phyloP scores from a whole-genome alignment of 202 grass and related monocot genomes.

The Musa balbisiana region DNA sequence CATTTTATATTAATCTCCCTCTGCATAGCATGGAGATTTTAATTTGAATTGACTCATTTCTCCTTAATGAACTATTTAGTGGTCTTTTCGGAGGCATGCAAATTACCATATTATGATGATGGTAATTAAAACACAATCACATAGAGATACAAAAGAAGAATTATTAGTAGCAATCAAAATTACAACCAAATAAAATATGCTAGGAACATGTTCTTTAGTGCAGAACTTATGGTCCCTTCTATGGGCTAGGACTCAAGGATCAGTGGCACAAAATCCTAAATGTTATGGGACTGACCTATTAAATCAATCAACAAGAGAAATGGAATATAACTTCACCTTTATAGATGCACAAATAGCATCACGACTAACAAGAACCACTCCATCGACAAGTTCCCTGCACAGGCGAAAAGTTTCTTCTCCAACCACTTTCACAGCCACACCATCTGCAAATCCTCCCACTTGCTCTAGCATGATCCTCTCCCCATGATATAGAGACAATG shows the following conservation, averaged over 20 bases:
- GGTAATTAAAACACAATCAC: too few relatives aligned
- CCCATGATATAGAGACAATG: slow-evolving; percentile 78
- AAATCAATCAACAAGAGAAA: neutral
- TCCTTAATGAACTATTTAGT: neutral
- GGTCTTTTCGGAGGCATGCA: too few relatives aligned
- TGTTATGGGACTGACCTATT: neutral
- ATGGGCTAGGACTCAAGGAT: neutral
- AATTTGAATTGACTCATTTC: too few relatives aligned
- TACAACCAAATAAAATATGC: neutral
- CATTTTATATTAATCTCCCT: too few relatives aligned
- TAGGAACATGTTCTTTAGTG: neutral
- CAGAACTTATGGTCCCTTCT: neutral
- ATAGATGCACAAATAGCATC: slow-evolving; percentile 99
- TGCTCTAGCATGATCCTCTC: slow-evolving; percentile 85
- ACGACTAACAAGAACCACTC: slow-evolving; percentile 82
- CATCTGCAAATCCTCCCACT: slow-evolving; percentile 95
- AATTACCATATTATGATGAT: too few relatives aligned
- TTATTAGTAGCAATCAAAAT: neutral
- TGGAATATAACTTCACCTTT: slow-evolving; percentile 45
- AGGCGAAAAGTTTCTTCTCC: slow-evolving; percentile 87
- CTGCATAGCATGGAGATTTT: too few relatives aligned
- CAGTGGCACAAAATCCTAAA: neutral
- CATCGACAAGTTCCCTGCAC: slow-evolving; percentile 89
- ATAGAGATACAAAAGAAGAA: too few relatives aligned
- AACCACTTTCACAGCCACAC: slow-evolving; percentile 94